phyloP scores from a whole-genome alignment of 805 yeast genomes.

The Sugiyamaella chiloensis region DNA sequence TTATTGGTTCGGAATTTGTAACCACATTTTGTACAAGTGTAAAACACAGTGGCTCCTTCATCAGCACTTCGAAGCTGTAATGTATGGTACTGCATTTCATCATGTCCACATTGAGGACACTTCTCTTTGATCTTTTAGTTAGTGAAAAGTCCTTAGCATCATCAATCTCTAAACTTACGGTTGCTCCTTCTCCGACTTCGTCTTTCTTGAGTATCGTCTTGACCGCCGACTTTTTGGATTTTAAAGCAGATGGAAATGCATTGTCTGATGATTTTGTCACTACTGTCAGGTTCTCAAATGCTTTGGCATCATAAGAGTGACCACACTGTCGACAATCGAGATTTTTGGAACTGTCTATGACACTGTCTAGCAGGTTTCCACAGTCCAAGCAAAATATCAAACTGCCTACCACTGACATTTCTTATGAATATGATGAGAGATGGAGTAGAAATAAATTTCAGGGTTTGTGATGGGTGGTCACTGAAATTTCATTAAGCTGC shows the following conservation, averaged over 20 bases:
- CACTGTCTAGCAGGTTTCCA: constrained; percentile 82
- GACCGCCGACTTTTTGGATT: constrained; percentile 81
- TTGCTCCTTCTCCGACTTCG: constrained; percentile 92
- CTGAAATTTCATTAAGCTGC: constrained; percentile 10
- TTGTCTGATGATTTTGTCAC: constrained; percentile 84
- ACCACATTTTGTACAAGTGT: constrained; percentile 91
- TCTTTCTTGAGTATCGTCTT: constrained; percentile 74
- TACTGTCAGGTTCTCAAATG: constrained; percentile 77
- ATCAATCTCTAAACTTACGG: constrained; percentile 40
- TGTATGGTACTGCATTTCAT: constrained; percentile 97
- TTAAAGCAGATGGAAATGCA: constrained; percentile 87
- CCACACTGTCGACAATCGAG: constrained; percentile 58
- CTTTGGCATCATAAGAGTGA: constrained; percentile 40
- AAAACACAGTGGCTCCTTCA: constrained; percentile 98
- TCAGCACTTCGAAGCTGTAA: constrained; percentile 96
- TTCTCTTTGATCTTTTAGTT: constrained; percentile 72
- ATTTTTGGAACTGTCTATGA: constrained; percentile 42
- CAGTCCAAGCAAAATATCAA: constrained; percentile 90
- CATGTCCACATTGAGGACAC: constrained; percentile 98
- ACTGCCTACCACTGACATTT: constrained; percentile 93
- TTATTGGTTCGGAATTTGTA: constrained; percentile 94
- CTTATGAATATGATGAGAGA: too few relatives aligned
- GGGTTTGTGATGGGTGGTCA: background rate
- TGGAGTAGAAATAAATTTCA: constrained; percentile 3
- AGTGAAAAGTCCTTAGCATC: too few relatives aligned